phyloP scores from a whole-genome alignment of 2,329 filamentous ascomycete species.

The Aspergillus calidoustus region DNA sequence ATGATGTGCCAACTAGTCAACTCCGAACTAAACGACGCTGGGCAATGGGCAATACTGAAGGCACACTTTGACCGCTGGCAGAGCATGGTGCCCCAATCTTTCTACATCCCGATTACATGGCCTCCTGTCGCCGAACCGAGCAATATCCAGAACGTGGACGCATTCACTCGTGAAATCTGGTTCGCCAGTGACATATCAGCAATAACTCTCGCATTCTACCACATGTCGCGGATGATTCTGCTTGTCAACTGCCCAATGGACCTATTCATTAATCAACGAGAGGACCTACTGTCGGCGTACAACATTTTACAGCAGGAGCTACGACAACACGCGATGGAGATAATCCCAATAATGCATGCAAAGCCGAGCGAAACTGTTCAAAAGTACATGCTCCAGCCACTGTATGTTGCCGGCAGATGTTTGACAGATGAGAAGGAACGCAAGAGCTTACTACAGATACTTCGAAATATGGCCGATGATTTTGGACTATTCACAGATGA shows the following conservation, averaged over 20 bases:
- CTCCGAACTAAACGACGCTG: background rate
- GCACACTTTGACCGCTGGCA: slow-evolving; percentile 9
- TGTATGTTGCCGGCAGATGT: slow-evolving; percentile 24
- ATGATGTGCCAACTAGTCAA: slow-evolving; percentile 13
- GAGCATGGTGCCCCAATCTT: background rate
- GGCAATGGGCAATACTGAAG: slow-evolving; percentile 3
- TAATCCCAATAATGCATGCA: slow-evolving; percentile 19
- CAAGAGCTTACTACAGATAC: background rate
- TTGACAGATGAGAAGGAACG: slow-evolving; percentile 12
- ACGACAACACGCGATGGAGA: slow-evolving; percentile 9
- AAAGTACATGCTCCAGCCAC: slow-evolving; percentile 25
- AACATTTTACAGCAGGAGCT: background rate
- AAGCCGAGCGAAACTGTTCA: slow-evolving; percentile 16
- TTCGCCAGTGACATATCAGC: slow-evolving; percentile 23
- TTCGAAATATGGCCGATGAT: slow-evolving; percentile 12
- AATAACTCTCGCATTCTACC: slow-evolving; percentile 24
- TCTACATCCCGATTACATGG: slow-evolving; percentile 8
- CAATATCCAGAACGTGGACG: background rate
- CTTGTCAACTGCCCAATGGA: slow-evolving; percentile 17
- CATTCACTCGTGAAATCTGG: slow-evolving; percentile 19
- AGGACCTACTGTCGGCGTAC: background rate
- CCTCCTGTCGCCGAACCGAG: background rate
- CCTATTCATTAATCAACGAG: background rate
- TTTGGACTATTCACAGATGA: slow-evolving; percentile 17
- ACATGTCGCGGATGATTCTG: slow-evolving; percentile 26